Base-by-base conservation (phyloP, 805 yeast genomes). In the Teunomyces cretensis region DNA sequence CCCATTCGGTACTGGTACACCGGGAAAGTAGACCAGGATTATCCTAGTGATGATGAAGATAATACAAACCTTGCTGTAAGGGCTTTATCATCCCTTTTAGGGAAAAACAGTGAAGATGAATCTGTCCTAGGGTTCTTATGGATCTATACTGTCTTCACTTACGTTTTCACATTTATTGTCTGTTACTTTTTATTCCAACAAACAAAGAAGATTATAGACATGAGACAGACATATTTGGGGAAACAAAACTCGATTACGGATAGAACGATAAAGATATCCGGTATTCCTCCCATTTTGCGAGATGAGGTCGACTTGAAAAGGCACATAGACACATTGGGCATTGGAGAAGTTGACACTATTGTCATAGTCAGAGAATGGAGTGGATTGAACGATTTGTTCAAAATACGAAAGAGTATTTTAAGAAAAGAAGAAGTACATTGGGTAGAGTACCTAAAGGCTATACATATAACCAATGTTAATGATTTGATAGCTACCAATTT, bases 291-390 rank as follows among this genome's bases (percentile, higher is more conserved):
- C 0, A 82, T 83, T 38, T 67, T 91, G 33, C 74, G 97, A 42
- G 83, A 81, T 45, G 90, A 83, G 53, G 74, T 75, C n/a, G 81
- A 79, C 11, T 66, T 92, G 53, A 83, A 79, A 45, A 76, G 81
- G 30, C 94, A 88, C 57, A 83, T 92, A 19, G 94, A 89, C 55
- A 76, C 78, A 8, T 69, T 92, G 30, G 84, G 85, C 24, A 84
- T 91, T 30, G 97, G 96, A 1, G 83, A 79, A 46, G 96, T 92
- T 1, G 78, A 83, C 19, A 76, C 85, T 1, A 77, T 91, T 7
- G 83, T 86, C 2, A 81, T 94, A 2, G 94, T 96, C 53, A 74
- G 89, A 48, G 94, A 92, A 60, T 94, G 98, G 97, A 78, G 78
- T 9, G 77, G 74, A 15, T 71, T 92, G 44, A 89, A 91, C 55